These are phyloP conservation scores for Rhypophila decipiens DNA, from an alignment of 495 filamentous ascomycete genomes.

Conservation along the genomic window DNA sequence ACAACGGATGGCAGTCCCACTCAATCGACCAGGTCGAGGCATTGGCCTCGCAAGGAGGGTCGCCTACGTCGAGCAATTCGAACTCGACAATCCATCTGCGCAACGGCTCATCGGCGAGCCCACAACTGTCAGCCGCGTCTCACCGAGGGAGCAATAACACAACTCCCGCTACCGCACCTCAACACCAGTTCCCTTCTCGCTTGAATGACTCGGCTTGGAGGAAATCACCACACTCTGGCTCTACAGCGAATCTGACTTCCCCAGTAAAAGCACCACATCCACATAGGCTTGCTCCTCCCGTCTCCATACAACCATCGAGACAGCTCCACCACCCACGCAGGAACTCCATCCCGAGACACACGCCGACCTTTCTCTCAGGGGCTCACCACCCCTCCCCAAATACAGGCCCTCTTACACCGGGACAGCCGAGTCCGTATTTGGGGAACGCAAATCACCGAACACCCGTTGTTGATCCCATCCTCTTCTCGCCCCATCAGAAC, in stretches of 20 bases:
- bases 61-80: constrained; percentile 50
- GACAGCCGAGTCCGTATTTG: constrained; percentile 33
- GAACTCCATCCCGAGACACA: constrained; percentile 30
- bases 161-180: constrained; percentile 19
- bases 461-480: constrained; percentile 57
- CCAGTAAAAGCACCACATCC: constrained; percentile 19
- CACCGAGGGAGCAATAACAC: constrained; percentile 28
- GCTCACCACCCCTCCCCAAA: constrained; percentile 31
- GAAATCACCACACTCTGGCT: constrained; percentile 10
- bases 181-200: constrained; percentile 18
- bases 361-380: constrained; percentile 32
- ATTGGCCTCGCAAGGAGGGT: constrained; percentile 54
- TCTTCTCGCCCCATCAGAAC: constrained; percentile 43
- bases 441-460: constrained; percentile 35
- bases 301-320: constrained; percentile 28
- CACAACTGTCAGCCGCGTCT: constrained; percentile 27
- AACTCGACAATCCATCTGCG: constrained; percentile 45
- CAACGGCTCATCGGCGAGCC: constrained; percentile 41
- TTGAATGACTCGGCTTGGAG: constrained; percentile 9
- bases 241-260: constrained; percentile 18
- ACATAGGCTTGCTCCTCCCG: constrained; percentile 29
- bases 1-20: constrained; percentile 73
- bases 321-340: constrained; percentile 25
- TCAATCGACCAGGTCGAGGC: constrained; percentile 64
- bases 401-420: constrained; percentile 26